Conservation (phyloP, 768 basidiomycete species). For the Neoboletus magnificus region DNA sequence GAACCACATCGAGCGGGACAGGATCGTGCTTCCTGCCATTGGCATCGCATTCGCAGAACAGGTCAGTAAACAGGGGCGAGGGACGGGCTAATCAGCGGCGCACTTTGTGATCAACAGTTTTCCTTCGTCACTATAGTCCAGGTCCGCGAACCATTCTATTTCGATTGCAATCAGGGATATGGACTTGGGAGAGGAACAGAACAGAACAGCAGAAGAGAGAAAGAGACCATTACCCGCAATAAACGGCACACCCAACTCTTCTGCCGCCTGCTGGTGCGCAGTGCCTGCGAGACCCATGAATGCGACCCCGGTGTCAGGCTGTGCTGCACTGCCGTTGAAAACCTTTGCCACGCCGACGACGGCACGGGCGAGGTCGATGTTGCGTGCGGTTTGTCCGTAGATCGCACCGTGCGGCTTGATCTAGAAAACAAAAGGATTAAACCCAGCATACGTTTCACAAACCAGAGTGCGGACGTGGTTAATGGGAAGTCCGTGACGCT, state of each 20-base stretch:
- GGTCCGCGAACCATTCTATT: constrained; percentile 64
- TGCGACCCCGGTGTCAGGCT: constrained; percentile 35
- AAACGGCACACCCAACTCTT: constrained; percentile 54
- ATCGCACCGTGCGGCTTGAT: constrained; percentile 62
- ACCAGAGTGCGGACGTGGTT: constrained; percentile 46
- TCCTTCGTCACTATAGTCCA: constrained; percentile 56
- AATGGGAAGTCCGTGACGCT: constrained; percentile 45
- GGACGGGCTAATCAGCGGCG: background rate
- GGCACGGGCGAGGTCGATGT: constrained; percentile 52
- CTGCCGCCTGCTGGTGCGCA: constrained; percentile 54
- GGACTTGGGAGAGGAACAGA: background rate
- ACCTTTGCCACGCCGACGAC: constrained; percentile 51
- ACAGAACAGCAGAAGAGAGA: too few species aligned
- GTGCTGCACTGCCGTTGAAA: constrained; percentile 35
- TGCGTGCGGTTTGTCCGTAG: constrained; percentile 57
- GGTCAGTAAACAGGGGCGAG: background rate
- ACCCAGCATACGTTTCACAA: background rate
- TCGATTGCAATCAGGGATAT: background rate
- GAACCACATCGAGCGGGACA: constrained; percentile 41
- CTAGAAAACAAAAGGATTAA: constrained; percentile 23
- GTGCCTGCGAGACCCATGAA: constrained; percentile 66
- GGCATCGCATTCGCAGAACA: background rate
- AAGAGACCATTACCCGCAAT: constrained; percentile 45
- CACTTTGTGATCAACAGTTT: constrained; percentile 60
- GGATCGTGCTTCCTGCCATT: constrained; percentile 48